Base-by-base conservation (phyloP, 2,329 filamentous ascomycete species). In the Nectriaceae sp. region DNA sequence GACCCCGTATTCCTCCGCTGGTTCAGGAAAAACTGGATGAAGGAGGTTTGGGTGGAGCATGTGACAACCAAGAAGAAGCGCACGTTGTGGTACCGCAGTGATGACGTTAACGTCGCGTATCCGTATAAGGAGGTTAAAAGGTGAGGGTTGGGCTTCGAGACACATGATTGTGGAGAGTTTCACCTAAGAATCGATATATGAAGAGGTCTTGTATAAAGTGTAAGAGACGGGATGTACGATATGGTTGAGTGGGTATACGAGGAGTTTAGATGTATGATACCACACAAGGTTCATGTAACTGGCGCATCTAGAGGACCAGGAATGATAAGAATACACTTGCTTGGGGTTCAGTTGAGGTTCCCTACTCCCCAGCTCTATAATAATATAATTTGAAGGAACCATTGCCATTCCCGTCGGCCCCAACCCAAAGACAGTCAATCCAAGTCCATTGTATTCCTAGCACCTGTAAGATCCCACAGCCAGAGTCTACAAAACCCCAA, bases 1-100 rank as follows among this genome's bases (percentile, higher is more conserved):
- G 94, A 99, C 73, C 94, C 94, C 29, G 78, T 89, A 46, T 99
- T 88, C 74, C 90, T 97, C 57, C 83, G 89, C 61, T 82, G 81
- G 60, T 99, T 90, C 74, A 88, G 88, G 77, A 84, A 83, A 61
- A 74, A 85, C 60, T 74, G 88, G 65, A 86, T 85, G 47, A 84
- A 86, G 61, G 89, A 97, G 76, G 78, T 86, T 26, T 96, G 93
- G 83, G 93, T 93, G 37, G 94, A 97, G 77, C 91, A 99, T 73
- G 75, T 82, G 37, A 75, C 79, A 15, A 96, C 82, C 50, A 97
- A 96, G 80, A 95, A 90, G 82, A 89, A 87, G 80, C 87, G 85
- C 67, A 90, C 91, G 76, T 83, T 97, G 57, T 95, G 87, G 82
- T 76, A 89, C 64, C 83, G 89, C 64, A 96, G 94, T 78, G 70